Percentiles rank a stretch among this genome's conserved stretches.
Evolutionary conservation across 495 filamentous ascomycete genomes (phyloP).

Genomic region (Aspergillus coremiiformis): DNA sequence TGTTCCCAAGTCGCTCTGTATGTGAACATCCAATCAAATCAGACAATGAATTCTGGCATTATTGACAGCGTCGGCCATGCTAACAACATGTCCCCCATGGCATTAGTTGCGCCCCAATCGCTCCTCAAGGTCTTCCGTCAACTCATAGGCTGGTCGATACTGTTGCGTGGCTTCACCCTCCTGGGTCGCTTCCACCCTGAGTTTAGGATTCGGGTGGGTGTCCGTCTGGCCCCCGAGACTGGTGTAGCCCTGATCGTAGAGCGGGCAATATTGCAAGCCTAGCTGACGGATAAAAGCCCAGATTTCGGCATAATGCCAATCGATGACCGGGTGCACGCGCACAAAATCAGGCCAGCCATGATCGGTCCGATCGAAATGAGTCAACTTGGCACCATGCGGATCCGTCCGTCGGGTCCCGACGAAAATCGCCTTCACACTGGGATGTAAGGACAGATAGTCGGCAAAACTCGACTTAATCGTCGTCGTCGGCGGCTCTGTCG

Average conservation of each 20-base stretch:
- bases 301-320: conserved; percentile 95
- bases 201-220: conserved; percentile 79
- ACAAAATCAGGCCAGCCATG: conserved; percentile 87
- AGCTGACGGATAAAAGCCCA: conserved; percentile 86
- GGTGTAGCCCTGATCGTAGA: conserved; percentile 85
- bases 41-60: background rate
- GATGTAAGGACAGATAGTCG: conserved; percentile 58
- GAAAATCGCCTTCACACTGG: conserved; percentile 70
- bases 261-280: conserved; percentile 66
- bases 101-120: conserved; percentile 64
- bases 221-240: conserved; percentile 83
- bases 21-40: background rate
- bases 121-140: conserved; percentile 78
- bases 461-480: conserved; percentile 61
- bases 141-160: conserved; percentile 80
- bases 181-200: conserved; percentile 39
- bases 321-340: conserved; percentile 88
- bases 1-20: background rate
- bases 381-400: conserved; percentile 73
- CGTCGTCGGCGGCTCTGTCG: conserved; percentile 44
- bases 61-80: background rate
- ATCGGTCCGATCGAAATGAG: conserved; percentile 80
- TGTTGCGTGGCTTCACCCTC: conserved; percentile 21
- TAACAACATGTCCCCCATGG: too few species aligned
- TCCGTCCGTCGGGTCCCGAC: conserved; percentile 90